These are phyloP conservation scores for Pestalotiopsis fici DNA, from an alignment of 2,329 filamentous ascomycete genomes.

Conservation along the genomic window DNA sequence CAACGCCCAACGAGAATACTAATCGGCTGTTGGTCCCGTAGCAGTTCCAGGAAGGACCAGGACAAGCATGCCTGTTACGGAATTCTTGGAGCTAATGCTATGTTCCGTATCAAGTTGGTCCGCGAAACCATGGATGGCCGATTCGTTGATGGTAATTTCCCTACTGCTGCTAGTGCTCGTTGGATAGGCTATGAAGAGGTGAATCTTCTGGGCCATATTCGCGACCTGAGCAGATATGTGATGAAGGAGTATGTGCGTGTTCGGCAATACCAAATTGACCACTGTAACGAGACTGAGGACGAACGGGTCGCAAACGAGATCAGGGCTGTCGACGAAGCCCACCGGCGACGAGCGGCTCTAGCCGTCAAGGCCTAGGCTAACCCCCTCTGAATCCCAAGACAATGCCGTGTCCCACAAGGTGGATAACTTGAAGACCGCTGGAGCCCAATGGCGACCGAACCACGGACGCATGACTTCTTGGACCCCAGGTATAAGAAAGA, in stretches of 20 bases:
- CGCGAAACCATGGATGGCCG: slow-evolving; percentile 62
- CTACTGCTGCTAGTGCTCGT: slow-evolving; percentile 57
- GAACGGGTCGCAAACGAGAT: slow-evolving; percentile 52
- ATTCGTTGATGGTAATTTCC: slow-evolving; percentile 60
- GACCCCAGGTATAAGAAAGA: too few relatives aligned
- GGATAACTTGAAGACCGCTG: too few relatives aligned
- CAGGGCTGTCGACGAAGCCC: slow-evolving; percentile 53
- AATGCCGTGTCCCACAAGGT: too few relatives aligned
- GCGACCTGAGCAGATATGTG: slow-evolving; percentile 51
- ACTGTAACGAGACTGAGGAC: slow-evolving; percentile 48
- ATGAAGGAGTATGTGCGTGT: slow-evolving; percentile 66
- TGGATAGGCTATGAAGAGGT: slow-evolving; percentile 67
- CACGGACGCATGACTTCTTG: too few relatives aligned
- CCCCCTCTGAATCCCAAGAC: too few relatives aligned
- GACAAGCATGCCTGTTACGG: slow-evolving; percentile 65
- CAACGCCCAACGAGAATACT: slow-evolving; percentile 59
- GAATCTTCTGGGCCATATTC: slow-evolving; percentile 56
- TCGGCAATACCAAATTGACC: slow-evolving; percentile 59
- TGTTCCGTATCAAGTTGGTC: slow-evolving; percentile 65
- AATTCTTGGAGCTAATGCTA: slow-evolving; percentile 63
- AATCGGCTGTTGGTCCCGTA: slow-evolving; percentile 61
- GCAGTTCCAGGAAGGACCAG: slow-evolving; percentile 42
- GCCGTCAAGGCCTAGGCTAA: slow-evolving; percentile 22
- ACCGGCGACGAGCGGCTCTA: slow-evolving; percentile 40
- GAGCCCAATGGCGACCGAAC: too few relatives aligned